Percentiles rank a stretch among this genome's conserved stretches.
Conservation (phyloP, 2,329 filamentous ascomycete genomes). For the Aspergillus novoparasiticus region DNA sequence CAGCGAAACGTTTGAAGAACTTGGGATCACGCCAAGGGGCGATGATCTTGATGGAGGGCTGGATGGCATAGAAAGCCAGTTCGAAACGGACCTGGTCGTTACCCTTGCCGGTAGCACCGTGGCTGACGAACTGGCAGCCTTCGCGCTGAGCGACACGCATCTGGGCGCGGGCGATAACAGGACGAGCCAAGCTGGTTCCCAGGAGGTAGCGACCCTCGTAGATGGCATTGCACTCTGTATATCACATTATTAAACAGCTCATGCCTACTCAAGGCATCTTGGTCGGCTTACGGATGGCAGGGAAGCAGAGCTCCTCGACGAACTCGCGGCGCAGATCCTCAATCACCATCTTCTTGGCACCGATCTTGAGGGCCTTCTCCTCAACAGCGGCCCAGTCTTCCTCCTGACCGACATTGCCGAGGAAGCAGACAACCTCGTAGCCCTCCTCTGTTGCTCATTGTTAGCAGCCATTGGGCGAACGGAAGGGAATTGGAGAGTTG, state of each 20-base stretch:
- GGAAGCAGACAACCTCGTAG: slow-evolving; percentile 20
- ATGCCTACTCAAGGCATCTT: slow-evolving; percentile 5
- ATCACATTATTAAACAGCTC: slow-evolving; percentile 19
- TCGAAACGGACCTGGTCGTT: slow-evolving; percentile 55
- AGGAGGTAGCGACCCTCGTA: slow-evolving; percentile 69
- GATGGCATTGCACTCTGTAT: slow-evolving; percentile 57
- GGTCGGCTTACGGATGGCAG: slow-evolving; percentile 57
- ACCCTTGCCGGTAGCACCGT: slow-evolving; percentile 52
- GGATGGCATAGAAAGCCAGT: slow-evolving; percentile 52
- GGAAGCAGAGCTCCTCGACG: slow-evolving; percentile 78
- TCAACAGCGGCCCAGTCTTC: slow-evolving; percentile 75
- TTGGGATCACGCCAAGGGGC: slow-evolving; percentile 53
- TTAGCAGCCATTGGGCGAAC: slow-evolving; percentile 1
- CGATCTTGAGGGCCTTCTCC: slow-evolving; percentile 70
- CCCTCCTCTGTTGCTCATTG: slow-evolving; percentile 14
- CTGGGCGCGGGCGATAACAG: slow-evolving; percentile 52
- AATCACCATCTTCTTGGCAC: slow-evolving; percentile 66
- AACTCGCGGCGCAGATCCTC: slow-evolving; percentile 72
- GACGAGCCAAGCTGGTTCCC: slow-evolving; percentile 49
- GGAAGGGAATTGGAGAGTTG: not conserved
- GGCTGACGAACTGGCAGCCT: slow-evolving; percentile 46
- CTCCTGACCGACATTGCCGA: slow-evolving; percentile 73
- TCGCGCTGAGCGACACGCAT: slow-evolving; percentile 44
- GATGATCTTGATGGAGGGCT: slow-evolving; percentile 52
- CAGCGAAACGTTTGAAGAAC: slow-evolving; percentile 53